Percentiles rank a stretch among this genome's conserved stretches.
These are phyloP conservation scores for Saccharum spontaneum DNA, from an alignment of 176 grass and related monocot species.

Conservation along the genomic window DNA sequence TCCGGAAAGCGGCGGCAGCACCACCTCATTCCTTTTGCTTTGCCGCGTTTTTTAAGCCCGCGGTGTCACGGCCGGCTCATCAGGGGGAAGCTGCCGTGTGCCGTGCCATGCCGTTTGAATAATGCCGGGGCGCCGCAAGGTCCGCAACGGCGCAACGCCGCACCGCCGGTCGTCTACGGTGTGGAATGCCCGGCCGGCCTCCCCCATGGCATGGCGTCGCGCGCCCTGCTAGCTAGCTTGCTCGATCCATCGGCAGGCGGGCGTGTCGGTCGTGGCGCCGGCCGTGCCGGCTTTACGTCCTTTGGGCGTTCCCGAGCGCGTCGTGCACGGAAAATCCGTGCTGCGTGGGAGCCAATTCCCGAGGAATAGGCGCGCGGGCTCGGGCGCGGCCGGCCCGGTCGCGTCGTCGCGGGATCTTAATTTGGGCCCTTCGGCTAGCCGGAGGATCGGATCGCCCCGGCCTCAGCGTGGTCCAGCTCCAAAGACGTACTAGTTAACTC, in stretches of 20 bases:
- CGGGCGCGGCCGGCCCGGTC: not conserved
- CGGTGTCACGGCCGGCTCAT: not conserved
- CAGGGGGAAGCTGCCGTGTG: not conserved
- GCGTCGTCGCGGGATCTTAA: constrained; percentile 24
- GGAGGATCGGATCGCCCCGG: not conserved
- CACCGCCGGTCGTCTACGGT: not conserved
- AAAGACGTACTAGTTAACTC: constrained; percentile 18
- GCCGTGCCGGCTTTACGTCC: constrained; percentile 49
- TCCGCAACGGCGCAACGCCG: not conserved
- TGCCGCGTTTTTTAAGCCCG: constrained; percentile 38
- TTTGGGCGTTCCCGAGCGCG: constrained; percentile 68
- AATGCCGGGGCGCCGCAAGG: constrained; percentile 27
- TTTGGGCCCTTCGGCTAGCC: constrained; percentile 37
- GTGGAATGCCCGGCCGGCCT: too few relatives aligned
- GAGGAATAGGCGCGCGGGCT: constrained; percentile 1
- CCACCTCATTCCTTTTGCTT: constrained; percentile 60
- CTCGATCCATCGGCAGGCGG: not conserved
- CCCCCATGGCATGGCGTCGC: too few relatives aligned
- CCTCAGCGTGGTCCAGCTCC: constrained; percentile 37
- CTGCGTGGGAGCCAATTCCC: constrained; percentile 81
- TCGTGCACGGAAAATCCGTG: constrained; percentile 81
- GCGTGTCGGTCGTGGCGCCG: constrained; percentile 49
- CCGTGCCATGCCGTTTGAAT: constrained; percentile 34
- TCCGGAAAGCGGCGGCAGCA: constrained; percentile 74
- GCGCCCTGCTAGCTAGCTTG: not conserved